phyloP scores from a whole-genome alignment of 2,329 filamentous ascomycete species.

The Dissoconium aciculare region DNA sequence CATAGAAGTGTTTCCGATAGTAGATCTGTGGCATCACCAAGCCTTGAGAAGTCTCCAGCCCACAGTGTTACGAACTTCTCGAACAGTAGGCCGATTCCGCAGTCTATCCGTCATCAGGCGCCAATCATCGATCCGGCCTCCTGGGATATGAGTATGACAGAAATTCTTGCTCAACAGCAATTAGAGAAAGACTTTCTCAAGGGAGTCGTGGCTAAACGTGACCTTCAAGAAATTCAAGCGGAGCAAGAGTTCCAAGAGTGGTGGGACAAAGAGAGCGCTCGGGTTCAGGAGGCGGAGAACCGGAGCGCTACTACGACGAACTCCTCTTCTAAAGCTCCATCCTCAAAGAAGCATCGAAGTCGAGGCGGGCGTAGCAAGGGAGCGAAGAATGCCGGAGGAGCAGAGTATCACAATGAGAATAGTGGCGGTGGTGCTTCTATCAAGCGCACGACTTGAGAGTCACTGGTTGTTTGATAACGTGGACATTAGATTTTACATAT shows the following conservation, averaged over 20 bases:
- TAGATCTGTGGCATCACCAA: slow-evolving; percentile 4
- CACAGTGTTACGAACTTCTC: slow-evolving; percentile 15
- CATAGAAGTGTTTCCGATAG: slow-evolving; percentile 10
- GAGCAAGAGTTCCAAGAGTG: slow-evolving; percentile 95
- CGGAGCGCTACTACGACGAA: slow-evolving; percentile 6
- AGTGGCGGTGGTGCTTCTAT: not conserved
- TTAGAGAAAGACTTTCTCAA: slow-evolving; percentile 68
- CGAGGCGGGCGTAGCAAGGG: slow-evolving; percentile 8
- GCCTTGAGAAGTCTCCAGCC: slow-evolving; percentile 1
- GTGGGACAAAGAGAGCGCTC: slow-evolving; percentile 76
- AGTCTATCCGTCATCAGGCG: slow-evolving; percentile 37
- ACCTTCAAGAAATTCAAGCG: slow-evolving; percentile 84
- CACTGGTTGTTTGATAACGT: too few relatives aligned
- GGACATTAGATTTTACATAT: too few relatives aligned
- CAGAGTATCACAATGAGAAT: not conserved
- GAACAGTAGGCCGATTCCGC: slow-evolving; percentile 26
- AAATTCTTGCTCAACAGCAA: slow-evolving; percentile 79
- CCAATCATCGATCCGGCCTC: slow-evolving; percentile 47
- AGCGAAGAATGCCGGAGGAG: not conserved
- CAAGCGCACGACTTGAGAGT: slow-evolving; percentile 1
- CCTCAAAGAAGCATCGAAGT: slow-evolving; percentile 10
- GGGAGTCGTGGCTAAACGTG: slow-evolving; percentile 75
- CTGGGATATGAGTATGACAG: slow-evolving; percentile 63
- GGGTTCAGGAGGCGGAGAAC: slow-evolving; percentile 32
- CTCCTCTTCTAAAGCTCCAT: slow-evolving; percentile 6